Evolutionary conservation across 1,139 yeast genomes (phyloP).

Genomic region (Kluyveromyces marxianus): DNA sequence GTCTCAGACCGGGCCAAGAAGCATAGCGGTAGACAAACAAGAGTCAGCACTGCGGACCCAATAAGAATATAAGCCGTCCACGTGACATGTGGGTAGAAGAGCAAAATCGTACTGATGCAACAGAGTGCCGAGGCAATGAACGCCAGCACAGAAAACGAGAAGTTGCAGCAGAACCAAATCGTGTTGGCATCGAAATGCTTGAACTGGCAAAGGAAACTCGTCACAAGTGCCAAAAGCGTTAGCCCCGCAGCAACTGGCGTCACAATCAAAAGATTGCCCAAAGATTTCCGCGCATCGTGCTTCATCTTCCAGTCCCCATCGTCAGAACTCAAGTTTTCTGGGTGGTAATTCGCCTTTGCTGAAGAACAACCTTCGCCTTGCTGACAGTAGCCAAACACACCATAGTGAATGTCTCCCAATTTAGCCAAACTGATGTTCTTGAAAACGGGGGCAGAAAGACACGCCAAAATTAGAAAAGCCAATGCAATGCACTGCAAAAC

Average conservation of each 20-base stretch:
- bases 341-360: conserved; percentile 44
- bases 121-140: conserved; percentile 46
- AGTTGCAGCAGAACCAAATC: conserved; percentile 27
- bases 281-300: conserved; percentile 50
- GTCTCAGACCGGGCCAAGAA: conserved; percentile 32
- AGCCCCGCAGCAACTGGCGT: conserved; percentile 81
- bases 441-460: conserved; percentile 60
- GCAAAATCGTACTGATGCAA: conserved; percentile 47
- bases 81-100: conserved; percentile 53
- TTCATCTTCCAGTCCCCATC: conserved; percentile 42
- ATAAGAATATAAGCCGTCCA: conserved; percentile 69
- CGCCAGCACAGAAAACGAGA: conserved; percentile 36
- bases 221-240: conserved; percentile 41
- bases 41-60: conserved; percentile 53
- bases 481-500: conserved; percentile 34
- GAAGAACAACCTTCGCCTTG: conserved; percentile 40
- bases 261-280: conserved; percentile 65
- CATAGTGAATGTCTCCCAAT: conserved; percentile 52
- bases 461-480: conserved; percentile 44
- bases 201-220: conserved; percentile 26
- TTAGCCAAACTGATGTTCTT: conserved; percentile 42
- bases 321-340: conserved; percentile 27
- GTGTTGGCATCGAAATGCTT: conserved; percentile 34
- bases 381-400: conserved; percentile 79
- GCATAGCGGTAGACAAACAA: conserved; percentile 39